phyloP scores from a whole-genome alignment of 352 stramenopile genomes.

The Pythium chondricola region DNA sequence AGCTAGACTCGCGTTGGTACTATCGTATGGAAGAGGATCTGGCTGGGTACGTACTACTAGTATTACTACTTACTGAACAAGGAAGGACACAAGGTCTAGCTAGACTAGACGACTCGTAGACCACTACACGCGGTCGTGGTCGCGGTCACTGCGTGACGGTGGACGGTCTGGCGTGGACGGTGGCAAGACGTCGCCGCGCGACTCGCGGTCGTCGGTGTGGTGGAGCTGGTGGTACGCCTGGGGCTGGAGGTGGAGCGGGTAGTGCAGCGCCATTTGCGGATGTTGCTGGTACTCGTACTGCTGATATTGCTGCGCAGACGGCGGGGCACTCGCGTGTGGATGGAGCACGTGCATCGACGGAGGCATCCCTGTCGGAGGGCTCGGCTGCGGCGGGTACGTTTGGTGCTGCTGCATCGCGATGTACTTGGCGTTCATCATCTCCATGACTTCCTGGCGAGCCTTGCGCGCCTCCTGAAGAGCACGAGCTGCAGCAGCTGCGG shows the following conservation, averaged over 20 bases:
- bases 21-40: no score
- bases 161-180: background rate
- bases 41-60: no score
- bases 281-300: conserved; percentile 38
- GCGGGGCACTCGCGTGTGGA: conserved; percentile 18
- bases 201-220: conserved; percentile 5
- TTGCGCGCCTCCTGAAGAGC: conserved; percentile 73
- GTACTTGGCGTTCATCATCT: conserved; percentile 76
- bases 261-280: conserved; percentile 38
- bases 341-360: conserved; percentile 14
- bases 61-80: no score
- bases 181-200: no score
- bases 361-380: conserved; percentile 12
- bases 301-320: conserved; percentile 43
- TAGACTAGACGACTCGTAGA: no score
- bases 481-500: conserved; percentile 56
- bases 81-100: no score
- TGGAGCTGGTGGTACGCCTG: conserved; percentile 35
- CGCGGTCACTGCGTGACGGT: no score
- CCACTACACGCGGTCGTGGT: no score
- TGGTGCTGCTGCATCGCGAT: conserved; percentile 68
- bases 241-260: conserved; percentile 29
- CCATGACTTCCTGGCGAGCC: conserved; percentile 71
- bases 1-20: no score
- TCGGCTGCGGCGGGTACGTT: conserved; percentile 17